A percentile compares a stretch with the other conserved stretches of the same genome.
Evolutionary conservation across 2,329 filamentous ascomycete genomes (phyloP).

Genomic region (Teratosphaeria destructans): DNA sequence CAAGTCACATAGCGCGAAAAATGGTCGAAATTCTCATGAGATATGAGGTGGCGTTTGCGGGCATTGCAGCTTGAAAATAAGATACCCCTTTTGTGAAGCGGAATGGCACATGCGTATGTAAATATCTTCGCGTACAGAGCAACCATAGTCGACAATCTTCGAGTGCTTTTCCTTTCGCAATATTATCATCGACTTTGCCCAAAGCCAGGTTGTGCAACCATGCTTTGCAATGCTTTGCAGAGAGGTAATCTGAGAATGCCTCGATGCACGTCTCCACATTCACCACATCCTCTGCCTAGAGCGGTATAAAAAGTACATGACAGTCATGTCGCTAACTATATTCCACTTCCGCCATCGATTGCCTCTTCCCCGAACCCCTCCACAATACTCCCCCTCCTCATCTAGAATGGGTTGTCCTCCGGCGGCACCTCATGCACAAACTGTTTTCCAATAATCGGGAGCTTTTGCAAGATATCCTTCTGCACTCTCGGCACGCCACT

Average conservation of each 20-base stretch:
- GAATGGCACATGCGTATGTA: background rate
- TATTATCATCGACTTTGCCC: background rate
- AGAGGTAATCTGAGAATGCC: background rate
- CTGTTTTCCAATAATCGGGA: slow-evolving; percentile 48
- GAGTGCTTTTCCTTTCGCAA: background rate
- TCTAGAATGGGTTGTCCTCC: slow-evolving; percentile 53
- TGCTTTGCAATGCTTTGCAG: background rate
- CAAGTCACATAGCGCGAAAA: background rate
- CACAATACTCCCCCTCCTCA: background rate
- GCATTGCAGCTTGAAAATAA: background rate
- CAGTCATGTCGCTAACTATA: background rate
- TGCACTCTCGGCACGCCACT: slow-evolving; percentile 52
- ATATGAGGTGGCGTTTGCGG: background rate
- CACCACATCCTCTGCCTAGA: background rate
- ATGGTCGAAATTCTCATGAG: background rate
- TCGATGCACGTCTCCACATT: background rate
- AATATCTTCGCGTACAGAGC: background rate
- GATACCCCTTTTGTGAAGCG: background rate
- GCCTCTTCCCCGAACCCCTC: background rate
- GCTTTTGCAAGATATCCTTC: slow-evolving; percentile 51
- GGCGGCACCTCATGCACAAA: slow-evolving; percentile 48
- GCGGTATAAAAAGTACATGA: background rate
- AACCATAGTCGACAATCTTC: background rate
- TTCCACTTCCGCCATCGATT: background rate
- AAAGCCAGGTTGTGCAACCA: too few species aligned